Evolutionary conservation across 768 basidiomycete species (phyloP).

Genomic region (Psilocybe sp.): DNA sequence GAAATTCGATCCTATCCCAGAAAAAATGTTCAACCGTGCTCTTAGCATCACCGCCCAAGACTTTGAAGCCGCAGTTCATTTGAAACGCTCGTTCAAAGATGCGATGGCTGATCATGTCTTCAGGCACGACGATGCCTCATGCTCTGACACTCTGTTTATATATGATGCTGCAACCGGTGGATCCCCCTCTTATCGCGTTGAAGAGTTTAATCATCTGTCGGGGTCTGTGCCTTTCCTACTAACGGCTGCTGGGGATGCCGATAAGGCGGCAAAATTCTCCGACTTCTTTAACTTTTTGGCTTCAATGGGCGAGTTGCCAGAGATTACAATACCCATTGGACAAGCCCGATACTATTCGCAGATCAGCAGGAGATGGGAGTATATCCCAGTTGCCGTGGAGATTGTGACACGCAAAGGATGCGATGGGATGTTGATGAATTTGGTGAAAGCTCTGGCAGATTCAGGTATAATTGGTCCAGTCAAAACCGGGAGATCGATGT

Average conservation of each 20-base stretch:
- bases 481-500: constrained; percentile 20
- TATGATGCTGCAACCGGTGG: constrained; percentile 35
- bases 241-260: constrained; percentile 11
- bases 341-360: constrained; percentile 33
- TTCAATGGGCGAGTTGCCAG: constrained; percentile 36
- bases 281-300: constrained; percentile 32
- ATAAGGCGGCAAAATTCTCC: constrained; percentile 11
- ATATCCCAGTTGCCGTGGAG: constrained; percentile 34
- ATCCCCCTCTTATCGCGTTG: constrained; percentile 30
- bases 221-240: constrained; percentile 28
- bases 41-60: constrained; percentile 20
- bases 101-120: constrained; percentile 24
- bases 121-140: constrained; percentile 25
- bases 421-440: constrained; percentile 30
- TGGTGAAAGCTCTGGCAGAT: constrained; percentile 26
- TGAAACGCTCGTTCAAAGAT: constrained; percentile 24
- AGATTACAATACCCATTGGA: constrained; percentile 34
- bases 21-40: constrained; percentile 28
- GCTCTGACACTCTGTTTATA: constrained; percentile 33
- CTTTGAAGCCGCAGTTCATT: constrained; percentile 21
- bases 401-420: constrained; percentile 32
- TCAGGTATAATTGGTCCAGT: constrained; percentile 21
- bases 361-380: constrained; percentile 29
- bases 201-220: constrained; percentile 29
- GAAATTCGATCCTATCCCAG: constrained; percentile 28